Base-by-base conservation (phyloP, 306 rosid genomes). In the Cicer arietinum region DNA sequence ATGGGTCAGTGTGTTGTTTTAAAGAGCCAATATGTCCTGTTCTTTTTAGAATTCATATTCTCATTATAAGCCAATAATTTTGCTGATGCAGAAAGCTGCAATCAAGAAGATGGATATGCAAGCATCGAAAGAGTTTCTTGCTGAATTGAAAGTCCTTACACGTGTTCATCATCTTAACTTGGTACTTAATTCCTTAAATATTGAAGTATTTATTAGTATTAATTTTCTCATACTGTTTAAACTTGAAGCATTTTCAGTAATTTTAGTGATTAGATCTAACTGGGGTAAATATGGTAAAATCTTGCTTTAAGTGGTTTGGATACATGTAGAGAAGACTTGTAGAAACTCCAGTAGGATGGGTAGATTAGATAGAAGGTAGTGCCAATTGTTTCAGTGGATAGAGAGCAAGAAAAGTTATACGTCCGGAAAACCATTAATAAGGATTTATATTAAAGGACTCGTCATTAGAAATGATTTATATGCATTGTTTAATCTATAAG, bases 41-140 rank as follows among this genome's bases (percentile, higher is more conserved):
- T 52, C 53, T 14, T 71, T 16, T 76, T 20, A 39, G 8, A 74
- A 59, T 66, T 63, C 69, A 52, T 73, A 50, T 76, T 70, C 73
- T 80, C 58, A 39, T 76, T 43, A 57, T 77, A 22, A 62, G 59
- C 60, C 69, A 52, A 59, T 79, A 61, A 62, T 41, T 75, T 62
- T 80, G 18, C 35, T 61, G 39, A 4, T 81, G 81, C 85, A 94
- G 97, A 94, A 86, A 88, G 97, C 97, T 47, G 98, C 98, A 69
- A 88, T 94, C 81, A 94, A 94, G 91, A 94, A 91, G 91, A 94
- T 94, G 98, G 97, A 91, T 71, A 91, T 90, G 97, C 96, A 88
- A 78, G 98, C 98, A 80, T 54, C 98, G 18, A 91, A 77, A 74
- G 98, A 94, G 78, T 94, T 94, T 86, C 89, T 91, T 37, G 98